Conservation (phyloP, 768 basidiomycete species). For the Tulasnella calospora region DNA sequence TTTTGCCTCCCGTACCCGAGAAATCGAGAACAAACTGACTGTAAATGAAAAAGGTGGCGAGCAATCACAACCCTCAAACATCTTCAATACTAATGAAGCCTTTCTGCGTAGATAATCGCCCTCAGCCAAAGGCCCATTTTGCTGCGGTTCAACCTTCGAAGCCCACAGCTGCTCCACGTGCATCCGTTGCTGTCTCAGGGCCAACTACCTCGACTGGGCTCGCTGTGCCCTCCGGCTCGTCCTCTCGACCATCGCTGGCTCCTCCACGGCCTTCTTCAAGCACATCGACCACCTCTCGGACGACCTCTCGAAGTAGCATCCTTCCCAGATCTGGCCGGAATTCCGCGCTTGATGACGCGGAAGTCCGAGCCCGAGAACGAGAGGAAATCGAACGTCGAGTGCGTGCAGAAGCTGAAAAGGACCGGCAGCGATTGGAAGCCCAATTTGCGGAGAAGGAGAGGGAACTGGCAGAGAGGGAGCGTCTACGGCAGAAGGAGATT, state of each 20-base stretch:
- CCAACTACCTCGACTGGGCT: slow-evolving; percentile 38
- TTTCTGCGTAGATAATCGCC: slow-evolving; percentile 49
- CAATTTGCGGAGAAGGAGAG: slow-evolving; percentile 28
- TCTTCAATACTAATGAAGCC: not conserved
- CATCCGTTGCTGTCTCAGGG: slow-evolving; percentile 40
- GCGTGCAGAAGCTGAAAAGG: not conserved
- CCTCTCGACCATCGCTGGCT: not conserved
- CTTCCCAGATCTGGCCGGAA: not conserved
- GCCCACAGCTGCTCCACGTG: slow-evolving; percentile 46
- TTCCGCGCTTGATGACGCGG: not conserved
- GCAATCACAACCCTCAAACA: not conserved
- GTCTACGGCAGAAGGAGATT: slow-evolving; percentile 31
- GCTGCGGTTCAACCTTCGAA: slow-evolving; percentile 51
- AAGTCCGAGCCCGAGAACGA: not conserved
- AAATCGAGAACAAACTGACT: slow-evolving; percentile 75
- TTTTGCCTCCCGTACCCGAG: slow-evolving; percentile 79
- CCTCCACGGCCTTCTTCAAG: not conserved
- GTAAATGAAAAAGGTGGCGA: slow-evolving; percentile 66
- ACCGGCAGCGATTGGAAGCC: not conserved
- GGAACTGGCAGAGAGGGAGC: slow-evolving; percentile 25
- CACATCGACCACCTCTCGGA: not conserved
- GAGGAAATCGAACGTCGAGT: slow-evolving; percentile 17
- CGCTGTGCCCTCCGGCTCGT: not conserved
- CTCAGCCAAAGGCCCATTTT: slow-evolving; percentile 57
- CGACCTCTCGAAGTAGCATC: not conserved